Evolutionary conservation across 805 yeast species (phyloP).

Genomic region (Candida gorgasii): DNA sequence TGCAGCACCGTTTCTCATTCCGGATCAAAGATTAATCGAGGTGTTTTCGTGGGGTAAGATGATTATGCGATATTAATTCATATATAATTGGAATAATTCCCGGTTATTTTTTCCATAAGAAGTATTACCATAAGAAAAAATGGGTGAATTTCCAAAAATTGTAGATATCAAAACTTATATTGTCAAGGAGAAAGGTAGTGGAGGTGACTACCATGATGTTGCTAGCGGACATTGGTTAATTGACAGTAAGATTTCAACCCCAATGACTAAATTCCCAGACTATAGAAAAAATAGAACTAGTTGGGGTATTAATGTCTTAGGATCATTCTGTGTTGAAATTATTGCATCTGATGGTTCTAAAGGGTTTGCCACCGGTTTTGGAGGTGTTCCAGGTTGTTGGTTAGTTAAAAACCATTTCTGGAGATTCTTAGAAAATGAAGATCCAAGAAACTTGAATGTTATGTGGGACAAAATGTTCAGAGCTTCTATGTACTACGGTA

Average conservation of each 20-base stretch:
- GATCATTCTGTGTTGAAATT: conserved; percentile 50
- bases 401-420: conserved; percentile 46
- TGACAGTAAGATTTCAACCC: conserved; percentile 47
- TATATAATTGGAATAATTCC: conserved; percentile 2
- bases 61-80: not conserved
- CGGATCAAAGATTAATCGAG: conserved; percentile 5
- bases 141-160: conserved; percentile 43
- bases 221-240: conserved; percentile 51
- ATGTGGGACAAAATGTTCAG: conserved; percentile 52
- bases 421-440: conserved; percentile 47
- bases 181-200: conserved; percentile 45
- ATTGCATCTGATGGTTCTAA: conserved; percentile 50
- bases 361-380: conserved; percentile 54
- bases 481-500: conserved; percentile 52
- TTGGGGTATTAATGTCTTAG: conserved; percentile 54
- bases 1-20: not conserved
- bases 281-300: conserved; percentile 46
- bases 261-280: conserved; percentile 50
- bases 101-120: not conserved
- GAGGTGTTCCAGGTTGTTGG: conserved; percentile 55
- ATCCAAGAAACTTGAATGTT: conserved; percentile 47
- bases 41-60: conserved; percentile 4
- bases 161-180: conserved; percentile 44
- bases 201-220: conserved; percentile 55
- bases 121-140: not conserved